Conservation (phyloP, 441 rosid species). For the Hura crepitans region DNA sequence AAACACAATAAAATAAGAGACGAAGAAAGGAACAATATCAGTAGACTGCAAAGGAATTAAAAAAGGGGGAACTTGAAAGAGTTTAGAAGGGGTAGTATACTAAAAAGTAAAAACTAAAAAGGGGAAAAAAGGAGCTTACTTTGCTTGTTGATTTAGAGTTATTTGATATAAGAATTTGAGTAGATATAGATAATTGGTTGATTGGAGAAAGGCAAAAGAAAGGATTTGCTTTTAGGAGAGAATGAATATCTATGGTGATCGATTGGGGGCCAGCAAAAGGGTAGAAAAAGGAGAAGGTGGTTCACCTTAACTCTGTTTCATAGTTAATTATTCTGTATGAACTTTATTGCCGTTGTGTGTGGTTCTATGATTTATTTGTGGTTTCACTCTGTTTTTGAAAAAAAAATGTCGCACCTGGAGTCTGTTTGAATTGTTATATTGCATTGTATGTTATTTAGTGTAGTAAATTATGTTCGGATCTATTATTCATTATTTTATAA, state of each 20-base stretch:
- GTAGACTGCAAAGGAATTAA: constrained; percentile 6
- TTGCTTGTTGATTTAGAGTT: constrained; percentile 27
- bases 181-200: not conserved
- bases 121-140: constrained; percentile 13
- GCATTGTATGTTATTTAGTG: too few relatives aligned
- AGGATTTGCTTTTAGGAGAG: not conserved
- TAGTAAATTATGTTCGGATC: too few relatives aligned
- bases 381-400: too few relatives aligned
- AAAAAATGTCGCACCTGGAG: too few relatives aligned
- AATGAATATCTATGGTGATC: not conserved
- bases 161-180: not conserved
- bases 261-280: not conserved
- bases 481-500: too few relatives aligned
- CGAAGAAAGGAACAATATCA: constrained; percentile 29
- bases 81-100: constrained; percentile 4
- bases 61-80: constrained; percentile 7
- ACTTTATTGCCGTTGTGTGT: too few relatives aligned
- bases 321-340: too few relatives aligned
- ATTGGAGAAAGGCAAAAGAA: constrained; percentile 1
- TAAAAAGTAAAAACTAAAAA: not conserved
- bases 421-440: too few relatives aligned
- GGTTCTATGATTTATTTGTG: too few relatives aligned
- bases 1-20: constrained; percentile 19
- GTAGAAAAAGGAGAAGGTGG: too few relatives aligned
- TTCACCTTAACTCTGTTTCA: too few relatives aligned